Evolutionary conservation across 1,139 yeast species (phyloP), one percentile per base, ranked within the genome.

Genomic region (Debaryomycetaceae sp.): DNA sequence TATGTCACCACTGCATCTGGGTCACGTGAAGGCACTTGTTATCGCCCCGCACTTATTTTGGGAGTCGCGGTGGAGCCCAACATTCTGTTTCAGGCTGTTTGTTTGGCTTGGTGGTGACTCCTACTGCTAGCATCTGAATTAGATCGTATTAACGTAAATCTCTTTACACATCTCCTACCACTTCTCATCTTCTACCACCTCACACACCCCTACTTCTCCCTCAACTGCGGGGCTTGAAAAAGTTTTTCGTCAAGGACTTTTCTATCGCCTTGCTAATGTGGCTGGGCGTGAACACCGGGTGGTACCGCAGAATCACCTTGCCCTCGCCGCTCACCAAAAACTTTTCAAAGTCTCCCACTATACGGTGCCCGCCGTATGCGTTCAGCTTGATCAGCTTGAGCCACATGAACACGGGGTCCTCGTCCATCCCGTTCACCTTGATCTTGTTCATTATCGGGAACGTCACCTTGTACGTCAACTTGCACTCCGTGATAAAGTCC

Each of bases 401-500:
- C 62, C 51, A 87, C 43, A 69, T 62, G 61, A 74, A 90, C 24
- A 90, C 87, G 15, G 92, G 85, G 48, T 81, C 90, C 22, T 83
- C 76, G 25, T 75, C 57, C 42, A 66, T 58, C 29, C 98, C 98
- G 51, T 90, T 90, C 41, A 90, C 98, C 22, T 87, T 87, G 36
- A 86, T 53, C 65, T 87, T 90, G 51, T 73, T 67, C 71, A 90
- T 62, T 27, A 90, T 70, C 25, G 96, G 96, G 77, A 90, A 90
- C 18, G 82, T 63, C 27, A 87, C 96, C 13, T 53, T 53, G 29
- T 42, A 49, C 49, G 63, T 63, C 40, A 58, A 57, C 16, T 44
- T 37, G 41, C 69, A 63, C 47, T 61, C 62, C 22, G 44, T 41
- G 22, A 56, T 58, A 35, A 63, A 63, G 33, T 62, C 66, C 18